Evolutionary conservation across 2,329 filamentous ascomycete genomes (phyloP).

Genomic region (Hymenoscyphus scutula): DNA sequence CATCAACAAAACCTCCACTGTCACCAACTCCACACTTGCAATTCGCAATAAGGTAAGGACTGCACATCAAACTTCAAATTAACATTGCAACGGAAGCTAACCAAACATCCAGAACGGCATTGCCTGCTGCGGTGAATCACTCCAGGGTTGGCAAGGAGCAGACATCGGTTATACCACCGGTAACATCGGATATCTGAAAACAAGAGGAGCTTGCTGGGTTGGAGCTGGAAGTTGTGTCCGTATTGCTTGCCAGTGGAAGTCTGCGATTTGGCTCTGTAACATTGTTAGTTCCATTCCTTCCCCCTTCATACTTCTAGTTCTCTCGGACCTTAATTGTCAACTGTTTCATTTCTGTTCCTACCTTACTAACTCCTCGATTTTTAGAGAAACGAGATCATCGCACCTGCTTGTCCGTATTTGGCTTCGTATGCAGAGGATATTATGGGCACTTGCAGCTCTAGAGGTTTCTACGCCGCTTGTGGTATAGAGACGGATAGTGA

Average conservation of each 20-base stretch:
- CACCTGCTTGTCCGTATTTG: not conserved
- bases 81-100: not conserved
- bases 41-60: not conserved
- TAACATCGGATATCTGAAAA: not conserved
- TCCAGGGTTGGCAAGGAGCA: not conserved
- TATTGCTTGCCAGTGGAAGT: not conserved
- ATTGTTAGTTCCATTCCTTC: not conserved
- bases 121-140: not conserved
- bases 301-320: not conserved
- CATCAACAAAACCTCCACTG: not conserved
- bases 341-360: not conserved
- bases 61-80: not conserved
- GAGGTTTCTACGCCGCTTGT: not conserved
- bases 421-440: not conserved
- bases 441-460: not conserved
- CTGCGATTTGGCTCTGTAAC: not conserved
- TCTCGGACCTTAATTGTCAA: not conserved
- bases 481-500: not conserved
- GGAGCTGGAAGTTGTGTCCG: not conserved
- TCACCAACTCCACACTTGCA: not conserved
- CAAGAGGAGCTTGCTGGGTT: not conserved
- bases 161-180: not conserved
- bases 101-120: not conserved
- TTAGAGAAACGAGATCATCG: not conserved
- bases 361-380: not conserved